Evolutionary conservation across 2,329 filamentous ascomycete genomes (phyloP).

Genomic region (Sarocladiaceae sp.): DNA sequence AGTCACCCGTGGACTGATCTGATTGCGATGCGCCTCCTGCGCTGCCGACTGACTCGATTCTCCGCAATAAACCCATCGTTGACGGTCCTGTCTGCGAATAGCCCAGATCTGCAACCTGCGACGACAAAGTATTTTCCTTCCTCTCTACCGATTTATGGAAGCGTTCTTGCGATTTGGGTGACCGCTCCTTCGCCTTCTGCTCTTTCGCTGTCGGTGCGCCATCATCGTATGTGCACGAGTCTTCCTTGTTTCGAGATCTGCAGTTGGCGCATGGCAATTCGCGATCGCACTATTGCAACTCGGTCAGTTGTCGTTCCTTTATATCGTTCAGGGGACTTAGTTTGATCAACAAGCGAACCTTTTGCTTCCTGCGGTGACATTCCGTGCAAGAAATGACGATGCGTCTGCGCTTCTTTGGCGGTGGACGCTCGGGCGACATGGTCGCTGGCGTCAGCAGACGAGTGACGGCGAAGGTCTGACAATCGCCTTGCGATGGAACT

Average conservation of each 20-base stretch:
- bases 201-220: constrained; percentile 39
- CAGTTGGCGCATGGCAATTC: constrained; percentile 58
- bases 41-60: constrained; percentile 39
- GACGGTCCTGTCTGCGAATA: constrained; percentile 48
- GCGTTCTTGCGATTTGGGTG: constrained; percentile 15
- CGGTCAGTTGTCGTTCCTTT: not conserved
- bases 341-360: constrained; percentile 30
- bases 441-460: not conserved
- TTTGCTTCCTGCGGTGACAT: constrained; percentile 61
- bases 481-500: too few species aligned
- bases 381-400: constrained; percentile 61
- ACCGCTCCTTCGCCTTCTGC: constrained; percentile 15
- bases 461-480: not conserved
- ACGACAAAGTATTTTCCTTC: constrained; percentile 25
- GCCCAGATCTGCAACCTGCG: constrained; percentile 46
- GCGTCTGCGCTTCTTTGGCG: constrained; percentile 51
- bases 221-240: constrained; percentile 54
- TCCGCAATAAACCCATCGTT: constrained; percentile 51
- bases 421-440: constrained; percentile 2
- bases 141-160: constrained; percentile 5
- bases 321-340: not conserved
- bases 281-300: constrained; percentile 48
- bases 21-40: constrained; percentile 24
- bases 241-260: constrained; percentile 50
- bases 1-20: not conserved